These are phyloP conservation scores for Acanthamoeba culbertsoni DNA, from an alignment of 208 protist species.

Conservation along the genomic window DNA sequence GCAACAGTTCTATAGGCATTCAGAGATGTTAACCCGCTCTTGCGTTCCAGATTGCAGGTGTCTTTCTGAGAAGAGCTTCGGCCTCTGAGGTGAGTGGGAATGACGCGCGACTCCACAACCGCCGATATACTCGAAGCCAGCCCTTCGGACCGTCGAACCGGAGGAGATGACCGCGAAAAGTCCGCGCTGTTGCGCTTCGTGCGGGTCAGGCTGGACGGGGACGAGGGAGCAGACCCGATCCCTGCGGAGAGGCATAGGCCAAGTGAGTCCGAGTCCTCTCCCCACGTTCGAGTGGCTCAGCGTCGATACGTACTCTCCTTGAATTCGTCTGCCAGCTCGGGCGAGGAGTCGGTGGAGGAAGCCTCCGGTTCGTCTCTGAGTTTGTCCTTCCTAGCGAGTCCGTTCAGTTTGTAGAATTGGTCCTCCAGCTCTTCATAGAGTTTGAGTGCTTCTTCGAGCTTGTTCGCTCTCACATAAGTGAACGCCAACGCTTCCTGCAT, in stretches of 20 bases:
- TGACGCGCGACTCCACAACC: too few species aligned
- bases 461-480: neutral
- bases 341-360: neutral
- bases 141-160: neutral
- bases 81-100: too few species aligned
- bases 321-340: neutral
- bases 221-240: neutral
- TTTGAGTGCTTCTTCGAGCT: neutral
- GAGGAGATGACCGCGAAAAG: neutral
- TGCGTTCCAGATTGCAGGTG: too few species aligned
- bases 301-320: neutral
- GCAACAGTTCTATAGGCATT: too few species aligned
- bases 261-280: too few species aligned
- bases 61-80: too few species aligned
- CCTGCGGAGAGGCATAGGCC: neutral
- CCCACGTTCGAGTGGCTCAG: too few species aligned
- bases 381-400: neutral
- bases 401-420: slow-evolving; percentile 10
- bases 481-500: slow-evolving; percentile 41
- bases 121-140: too few species aligned
- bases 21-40: too few species aligned
- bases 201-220: too few species aligned
- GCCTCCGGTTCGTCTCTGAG: neutral
- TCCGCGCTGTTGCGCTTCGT: too few species aligned
- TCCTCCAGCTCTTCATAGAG: slow-evolving; percentile 39